Evolutionary conservation across 2,329 filamentous ascomycete genomes (phyloP), one percentile per base, ranked within the genome.

Genomic region (Monosporascus cannonballus): DNA sequence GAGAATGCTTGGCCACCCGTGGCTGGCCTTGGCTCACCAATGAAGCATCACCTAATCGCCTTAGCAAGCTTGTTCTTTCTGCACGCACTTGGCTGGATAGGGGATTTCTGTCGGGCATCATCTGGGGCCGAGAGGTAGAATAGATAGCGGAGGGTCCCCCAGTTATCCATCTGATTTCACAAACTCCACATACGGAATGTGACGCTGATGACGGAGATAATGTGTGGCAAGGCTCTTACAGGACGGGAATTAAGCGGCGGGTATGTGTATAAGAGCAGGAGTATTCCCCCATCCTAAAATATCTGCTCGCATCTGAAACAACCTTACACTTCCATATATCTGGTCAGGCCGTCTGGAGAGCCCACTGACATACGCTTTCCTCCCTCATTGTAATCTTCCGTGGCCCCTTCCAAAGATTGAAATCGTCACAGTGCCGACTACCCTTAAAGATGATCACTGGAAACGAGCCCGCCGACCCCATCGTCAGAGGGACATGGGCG

Each of bases 401-500:
- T 34, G 30, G 30, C 9, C 30, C 30, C 9, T 34, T 34, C 38
- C 17, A 18, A 17, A 11, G 18, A 41, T 1, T 5, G 17, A n/a
- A 27, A 6, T 14, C 5, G 24, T 25, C 24, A 22, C 22, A 27
- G 42, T 11, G 25, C 14, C 4, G 5, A 25, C 20, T 11, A 18
- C 15, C 22, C 20, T n/a, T 25, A n/a, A 50, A 51, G 17, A 66
- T 65, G 63, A 54, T 57, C 7, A 48, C 49, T 17, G 50, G 53
- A 22, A 58, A 61, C 46, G 61, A 65, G 45, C 56, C 56, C 3
- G 86, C 86, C 51, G 86, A 89, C 57, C 83, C 85, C 20, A 67
- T 89, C 54, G 84, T 84, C 36, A 83, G 81, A 68, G 87, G 87
- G 42, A 77, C 82, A 48, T 56, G 83, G 39, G 75, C 85, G 27